phyloP scores from a whole-genome alignment of 1,139 yeast species.

The Debaryomyces singareniensis region DNA sequence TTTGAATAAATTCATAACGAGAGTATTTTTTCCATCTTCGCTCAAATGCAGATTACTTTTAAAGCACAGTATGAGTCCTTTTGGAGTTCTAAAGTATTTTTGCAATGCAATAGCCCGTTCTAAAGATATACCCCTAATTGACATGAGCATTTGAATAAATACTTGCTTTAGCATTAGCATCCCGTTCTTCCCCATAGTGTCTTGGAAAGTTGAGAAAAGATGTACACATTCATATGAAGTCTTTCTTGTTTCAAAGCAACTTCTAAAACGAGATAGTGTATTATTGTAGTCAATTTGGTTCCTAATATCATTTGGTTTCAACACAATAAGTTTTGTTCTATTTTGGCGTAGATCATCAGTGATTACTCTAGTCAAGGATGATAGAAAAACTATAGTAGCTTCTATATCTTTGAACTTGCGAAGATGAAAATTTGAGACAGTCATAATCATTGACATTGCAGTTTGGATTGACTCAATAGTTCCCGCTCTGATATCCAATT shows the following conservation, averaged over 20 bases:
- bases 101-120: conserved; percentile 84
- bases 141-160: conserved; percentile 70
- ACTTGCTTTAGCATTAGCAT: conserved; percentile 71
- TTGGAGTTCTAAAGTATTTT: conserved; percentile 58
- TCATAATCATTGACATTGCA: conserved; percentile 65
- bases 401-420: conserved; percentile 67
- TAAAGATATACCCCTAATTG: conserved; percentile 71
- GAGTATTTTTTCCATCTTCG: conserved; percentile 27
- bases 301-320: conserved; percentile 44
- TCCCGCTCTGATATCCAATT: conserved; percentile 25
- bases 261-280: conserved; percentile 34
- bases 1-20: conserved; percentile 41
- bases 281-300: conserved; percentile 47
- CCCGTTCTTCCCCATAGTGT: conserved; percentile 63
- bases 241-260: conserved; percentile 28
- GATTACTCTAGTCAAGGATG: conserved; percentile 49
- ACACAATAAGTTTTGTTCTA: conserved; percentile 33
- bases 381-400: conserved; percentile 65
- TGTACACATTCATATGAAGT: conserved; percentile 50
- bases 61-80: conserved; percentile 34
- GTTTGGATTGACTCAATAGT: conserved; percentile 69
- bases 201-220: conserved; percentile 58
- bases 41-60: conserved; percentile 9
- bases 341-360: conserved; percentile 22
- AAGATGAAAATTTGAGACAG: conserved; percentile 60